Evolutionary conservation across 176 grass and related monocot genomes (phyloP).

Genomic region (Eragrostis curvula): DNA sequence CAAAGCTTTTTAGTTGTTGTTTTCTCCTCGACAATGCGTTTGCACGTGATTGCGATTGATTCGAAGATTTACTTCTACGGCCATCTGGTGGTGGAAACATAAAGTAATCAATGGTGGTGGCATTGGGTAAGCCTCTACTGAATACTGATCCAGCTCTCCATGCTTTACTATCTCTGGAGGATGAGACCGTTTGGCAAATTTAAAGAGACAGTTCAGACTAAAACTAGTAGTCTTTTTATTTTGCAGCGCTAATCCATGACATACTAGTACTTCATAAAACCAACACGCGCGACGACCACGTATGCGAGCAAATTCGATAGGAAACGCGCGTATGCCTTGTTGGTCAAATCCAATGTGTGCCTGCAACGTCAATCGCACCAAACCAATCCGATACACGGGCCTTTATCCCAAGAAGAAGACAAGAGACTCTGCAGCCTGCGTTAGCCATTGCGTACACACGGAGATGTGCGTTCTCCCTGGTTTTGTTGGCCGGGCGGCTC

Average conservation of each 20-base stretch:
- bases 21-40: conserved; percentile 27
- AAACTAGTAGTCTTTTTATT: neutral
- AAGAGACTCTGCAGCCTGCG: neutral
- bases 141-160: neutral
- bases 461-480: neutral
- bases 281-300: neutral
- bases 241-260: conserved; percentile 7
- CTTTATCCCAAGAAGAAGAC: neutral
- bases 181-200: conserved; percentile 15
- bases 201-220: neutral
- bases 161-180: conserved; percentile 6
- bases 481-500: conserved; percentile 17
- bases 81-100: conserved; percentile 17
- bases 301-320: neutral
- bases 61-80: conserved; percentile 38
- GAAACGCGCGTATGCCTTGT: neutral
- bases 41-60: conserved; percentile 45
- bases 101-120: conserved; percentile 35
- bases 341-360: neutral
- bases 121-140: neutral
- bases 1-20: neutral
- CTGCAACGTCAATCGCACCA: conserved; percentile 49
- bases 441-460: conserved; percentile 16
- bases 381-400: neutral
- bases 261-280: neutral